These are phyloP conservation scores for Ceraceosorus bombacis DNA, from an alignment of 1,284 basidiomycete genomes.

Conservation along the genomic window DNA sequence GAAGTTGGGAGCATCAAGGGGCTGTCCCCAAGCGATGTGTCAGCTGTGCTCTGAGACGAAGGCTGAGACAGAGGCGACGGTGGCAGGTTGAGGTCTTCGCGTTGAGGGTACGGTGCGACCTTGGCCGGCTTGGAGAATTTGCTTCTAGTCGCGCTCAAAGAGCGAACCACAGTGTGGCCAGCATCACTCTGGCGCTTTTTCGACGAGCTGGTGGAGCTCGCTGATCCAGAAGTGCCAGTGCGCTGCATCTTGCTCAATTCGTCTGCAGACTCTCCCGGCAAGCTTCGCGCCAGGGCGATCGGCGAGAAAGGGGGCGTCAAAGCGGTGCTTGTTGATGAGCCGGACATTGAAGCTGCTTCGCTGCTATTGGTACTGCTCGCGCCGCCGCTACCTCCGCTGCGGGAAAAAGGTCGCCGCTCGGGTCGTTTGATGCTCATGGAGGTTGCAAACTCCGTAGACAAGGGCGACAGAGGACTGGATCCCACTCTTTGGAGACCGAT, in stretches of 20 bases:
- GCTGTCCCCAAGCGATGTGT: slow-evolving; percentile 73
- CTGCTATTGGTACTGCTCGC: background rate
- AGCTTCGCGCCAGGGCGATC: slow-evolving; percentile 15
- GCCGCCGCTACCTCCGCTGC: slow-evolving; percentile 1
- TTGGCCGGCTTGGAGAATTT: slow-evolving; percentile 22
- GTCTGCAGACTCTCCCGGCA: slow-evolving; percentile 4
- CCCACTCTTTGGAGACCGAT: slow-evolving; percentile 20
- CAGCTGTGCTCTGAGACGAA: slow-evolving; percentile 72
- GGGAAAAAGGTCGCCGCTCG: background rate
- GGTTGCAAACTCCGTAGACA: slow-evolving; percentile 25
- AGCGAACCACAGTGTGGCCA: slow-evolving; percentile 22
- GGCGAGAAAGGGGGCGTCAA: slow-evolving; percentile 35
- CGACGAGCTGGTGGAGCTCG: slow-evolving; percentile 11
- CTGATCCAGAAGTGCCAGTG: slow-evolving; percentile 7
- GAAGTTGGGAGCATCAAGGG: slow-evolving; percentile 59
- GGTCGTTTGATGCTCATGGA: slow-evolving; percentile 20
- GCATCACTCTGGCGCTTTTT: slow-evolving; percentile 21
- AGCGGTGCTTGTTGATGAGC: slow-evolving; percentile 12
- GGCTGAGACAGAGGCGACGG: too few relatives aligned
- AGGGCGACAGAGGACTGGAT: slow-evolving; percentile 32
- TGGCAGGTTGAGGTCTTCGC: slow-evolving; percentile 8
- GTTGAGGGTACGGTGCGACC: slow-evolving; percentile 19
- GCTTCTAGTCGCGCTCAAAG: slow-evolving; percentile 26
- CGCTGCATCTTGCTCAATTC: slow-evolving; percentile 11
- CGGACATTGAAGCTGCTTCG: slow-evolving; percentile 4